Evolutionary conservation across 2,329 filamentous ascomycete species (phyloP).

Genomic region (Blastomyces percursus): DNA sequence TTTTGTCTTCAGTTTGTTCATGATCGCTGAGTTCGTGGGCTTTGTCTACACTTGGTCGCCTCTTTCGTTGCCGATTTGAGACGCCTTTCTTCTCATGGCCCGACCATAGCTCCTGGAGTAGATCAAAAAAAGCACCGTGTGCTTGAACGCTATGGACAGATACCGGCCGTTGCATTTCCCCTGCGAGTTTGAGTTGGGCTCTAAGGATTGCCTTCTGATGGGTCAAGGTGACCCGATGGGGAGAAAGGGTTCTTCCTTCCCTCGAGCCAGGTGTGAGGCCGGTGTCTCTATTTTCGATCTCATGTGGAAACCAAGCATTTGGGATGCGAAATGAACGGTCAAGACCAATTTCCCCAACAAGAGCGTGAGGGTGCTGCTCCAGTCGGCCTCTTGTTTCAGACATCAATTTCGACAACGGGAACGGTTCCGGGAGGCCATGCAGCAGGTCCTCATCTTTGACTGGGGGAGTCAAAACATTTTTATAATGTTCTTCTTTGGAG

Average conservation of each 20-base stretch:
- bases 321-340: conserved; percentile 53
- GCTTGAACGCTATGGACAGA: conserved; percentile 55
- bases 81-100: conserved; percentile 43
- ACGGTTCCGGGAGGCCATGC: conserved; percentile 42
- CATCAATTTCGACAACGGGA: conserved; percentile 43
- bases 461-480: conserved; percentile 34
- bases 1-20: conserved; percentile 14
- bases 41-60: conserved; percentile 22
- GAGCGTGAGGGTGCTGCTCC: conserved; percentile 40
- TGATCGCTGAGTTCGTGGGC: conserved; percentile 24
- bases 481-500: conserved; percentile 41
- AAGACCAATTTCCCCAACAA: conserved; percentile 53
- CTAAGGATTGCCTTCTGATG: conserved; percentile 50
- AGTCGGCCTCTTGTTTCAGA: conserved; percentile 40
- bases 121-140: conserved; percentile 48
- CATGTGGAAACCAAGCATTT: conserved; percentile 34
- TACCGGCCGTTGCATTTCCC: conserved; percentile 46
- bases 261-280: conserved; percentile 48
- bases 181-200: conserved; percentile 48
- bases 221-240: conserved; percentile 44
- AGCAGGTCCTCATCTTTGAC: conserved; percentile 41
- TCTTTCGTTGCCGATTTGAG: conserved; percentile 40
- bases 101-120: conserved; percentile 46
- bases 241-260: conserved; percentile 48
- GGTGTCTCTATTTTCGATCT: conserved; percentile 15